phyloP scores from a whole-genome alignment of 768 basidiomycete species.

The Coprinopsis strossmayeri region DNA sequence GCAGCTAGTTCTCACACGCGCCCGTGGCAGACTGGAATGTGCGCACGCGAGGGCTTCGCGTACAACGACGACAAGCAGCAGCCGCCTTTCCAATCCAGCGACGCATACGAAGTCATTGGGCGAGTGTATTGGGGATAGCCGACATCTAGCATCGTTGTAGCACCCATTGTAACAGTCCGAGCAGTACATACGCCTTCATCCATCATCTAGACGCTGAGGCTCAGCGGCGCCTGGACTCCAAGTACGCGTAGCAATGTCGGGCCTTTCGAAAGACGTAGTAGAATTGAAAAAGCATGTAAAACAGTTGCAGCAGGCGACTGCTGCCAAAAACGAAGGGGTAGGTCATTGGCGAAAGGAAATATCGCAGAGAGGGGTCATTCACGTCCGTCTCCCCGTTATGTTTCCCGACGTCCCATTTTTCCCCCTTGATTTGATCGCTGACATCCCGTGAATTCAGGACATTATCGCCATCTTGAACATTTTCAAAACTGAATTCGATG shows the following conservation, averaged over 20 bases:
- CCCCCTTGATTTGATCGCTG: no score
- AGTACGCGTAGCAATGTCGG: constrained; percentile 3
- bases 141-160: not conserved
- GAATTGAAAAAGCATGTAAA: constrained; percentile 81
- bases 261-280: constrained; percentile 23
- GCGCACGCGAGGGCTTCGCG: not conserved
- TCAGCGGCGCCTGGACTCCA: no score
- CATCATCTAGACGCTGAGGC: no score
- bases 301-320: constrained; percentile 61
- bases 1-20: no score
- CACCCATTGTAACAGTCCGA: not conserved
- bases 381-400: no score
- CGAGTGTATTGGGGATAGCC: not conserved
- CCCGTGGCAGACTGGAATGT: no score
- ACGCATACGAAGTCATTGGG: no score
- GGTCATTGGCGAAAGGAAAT: constrained; percentile 23
- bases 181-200: not conserved
- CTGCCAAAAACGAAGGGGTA: constrained; percentile 22
- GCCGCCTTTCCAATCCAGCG: no score
- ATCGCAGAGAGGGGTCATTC: no score
- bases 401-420: no score
- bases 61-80: not conserved
- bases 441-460: constrained; percentile 38
- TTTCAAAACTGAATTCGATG: constrained; percentile 60
- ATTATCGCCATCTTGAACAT: constrained; percentile 50